These are phyloP conservation scores for Neurospora sublineolata DNA, from an alignment of 495 filamentous ascomycete genomes.

Conservation along the genomic window DNA sequence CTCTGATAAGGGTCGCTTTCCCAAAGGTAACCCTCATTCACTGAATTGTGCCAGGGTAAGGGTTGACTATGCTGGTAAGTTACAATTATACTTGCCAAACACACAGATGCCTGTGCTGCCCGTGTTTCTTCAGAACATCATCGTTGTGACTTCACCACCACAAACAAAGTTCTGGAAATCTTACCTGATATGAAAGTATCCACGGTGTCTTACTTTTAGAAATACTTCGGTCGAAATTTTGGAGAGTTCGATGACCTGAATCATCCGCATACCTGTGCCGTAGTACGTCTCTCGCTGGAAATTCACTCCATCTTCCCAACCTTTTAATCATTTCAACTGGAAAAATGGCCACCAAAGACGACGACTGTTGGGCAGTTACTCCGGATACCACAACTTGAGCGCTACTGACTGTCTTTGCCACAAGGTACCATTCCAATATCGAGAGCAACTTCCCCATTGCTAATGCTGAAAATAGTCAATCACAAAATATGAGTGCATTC, in stretches of 20 bases:
- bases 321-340: background rate
- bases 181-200: background rate
- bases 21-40: background rate
- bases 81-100: background rate
- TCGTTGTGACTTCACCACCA: background rate
- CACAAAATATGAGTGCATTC: constrained; percentile 38
- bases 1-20: background rate
- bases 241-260: background rate
- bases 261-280: background rate
- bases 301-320: background rate
- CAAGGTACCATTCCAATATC: background rate
- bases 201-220: background rate
- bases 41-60: background rate
- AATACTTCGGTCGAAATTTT: background rate
- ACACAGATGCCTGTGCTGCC: background rate
- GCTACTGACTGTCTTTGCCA: background rate
- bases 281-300: background rate
- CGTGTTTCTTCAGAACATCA: background rate
- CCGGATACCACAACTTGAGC: background rate
- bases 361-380: background rate
- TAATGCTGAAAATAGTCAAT: background rate
- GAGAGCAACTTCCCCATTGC: background rate
- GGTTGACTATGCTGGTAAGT: background rate
- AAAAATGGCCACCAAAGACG: background rate
- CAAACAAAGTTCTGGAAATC: background rate